Conservation (phyloP, 257 asterid species). For the Capsicum baccatum region DNA sequence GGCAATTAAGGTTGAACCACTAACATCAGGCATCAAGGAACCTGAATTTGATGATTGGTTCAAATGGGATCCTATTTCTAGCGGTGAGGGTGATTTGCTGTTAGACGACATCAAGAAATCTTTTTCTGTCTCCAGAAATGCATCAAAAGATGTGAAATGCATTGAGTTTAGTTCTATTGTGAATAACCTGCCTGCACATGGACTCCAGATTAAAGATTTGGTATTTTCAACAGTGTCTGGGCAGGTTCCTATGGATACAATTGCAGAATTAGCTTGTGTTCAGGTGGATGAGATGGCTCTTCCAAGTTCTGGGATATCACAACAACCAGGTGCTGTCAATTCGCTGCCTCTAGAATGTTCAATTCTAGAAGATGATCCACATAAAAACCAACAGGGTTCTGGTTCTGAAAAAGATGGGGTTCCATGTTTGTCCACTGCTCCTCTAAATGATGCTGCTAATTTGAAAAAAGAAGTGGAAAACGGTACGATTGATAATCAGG, state of each 20-base stretch:
- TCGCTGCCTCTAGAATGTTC: constrained; percentile 32
- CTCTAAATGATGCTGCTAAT: constrained; percentile 30
- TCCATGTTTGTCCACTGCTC: constrained; percentile 34
- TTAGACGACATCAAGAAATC: constrained; percentile 83
- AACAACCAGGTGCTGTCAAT: constrained; percentile 35
- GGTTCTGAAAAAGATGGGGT: constrained; percentile 38
- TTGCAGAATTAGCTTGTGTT: constrained; percentile 30
- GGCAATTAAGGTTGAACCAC: constrained; percentile 70
- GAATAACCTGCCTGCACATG: constrained; percentile 71
- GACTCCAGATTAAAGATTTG: constrained; percentile 66
- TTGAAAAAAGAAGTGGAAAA: constrained; percentile 34
- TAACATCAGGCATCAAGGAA: constrained; percentile 53
- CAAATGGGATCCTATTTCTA: constrained; percentile 91
- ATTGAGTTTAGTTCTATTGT: constrained; percentile 55
- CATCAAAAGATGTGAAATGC: constrained; percentile 50
- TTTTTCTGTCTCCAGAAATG: constrained; percentile 53
- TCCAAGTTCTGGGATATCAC: constrained; percentile 42
- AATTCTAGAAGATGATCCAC: constrained; percentile 33
- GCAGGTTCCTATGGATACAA: constrained; percentile 37
- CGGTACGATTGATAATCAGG: constrained; percentile 36
- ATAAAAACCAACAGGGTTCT: constrained; percentile 34
- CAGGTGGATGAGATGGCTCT: constrained; percentile 46
- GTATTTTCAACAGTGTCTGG: constrained; percentile 31
- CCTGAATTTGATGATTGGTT: constrained; percentile 68
- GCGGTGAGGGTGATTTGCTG: constrained; percentile 90